Percentiles rank a stretch among this genome's conserved stretches.
Conservation (phyloP, 768 basidiomycete species). For the Cystobasidium onofrii region DNA sequence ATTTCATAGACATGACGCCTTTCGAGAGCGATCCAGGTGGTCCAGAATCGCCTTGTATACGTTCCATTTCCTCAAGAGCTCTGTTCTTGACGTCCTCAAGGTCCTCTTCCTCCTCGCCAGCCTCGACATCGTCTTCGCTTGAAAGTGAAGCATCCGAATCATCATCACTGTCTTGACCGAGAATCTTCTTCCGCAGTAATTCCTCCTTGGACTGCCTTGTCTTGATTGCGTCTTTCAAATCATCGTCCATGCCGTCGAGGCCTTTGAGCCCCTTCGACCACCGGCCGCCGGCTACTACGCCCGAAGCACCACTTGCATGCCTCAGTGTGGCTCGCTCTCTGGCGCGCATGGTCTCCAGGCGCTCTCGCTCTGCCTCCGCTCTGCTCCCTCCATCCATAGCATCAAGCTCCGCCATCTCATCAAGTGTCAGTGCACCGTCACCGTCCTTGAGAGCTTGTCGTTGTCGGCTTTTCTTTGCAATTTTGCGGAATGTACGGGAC, state of each 20-base stretch:
- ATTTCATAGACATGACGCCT: conserved; percentile 89
- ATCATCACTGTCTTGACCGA: conserved; percentile 51
- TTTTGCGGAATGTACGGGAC: conserved; percentile 79
- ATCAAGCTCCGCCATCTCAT: conserved; percentile 53
- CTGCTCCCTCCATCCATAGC: conserved; percentile 52
- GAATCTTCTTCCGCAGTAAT: conserved; percentile 64
- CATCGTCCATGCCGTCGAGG: conserved; percentile 54
- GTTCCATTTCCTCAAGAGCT: conserved; percentile 70
- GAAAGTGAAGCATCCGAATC: conserved; percentile 50
- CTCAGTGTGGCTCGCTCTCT: conserved; percentile 78
- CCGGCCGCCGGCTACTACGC: conserved; percentile 61
- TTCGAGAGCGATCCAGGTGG: conserved; percentile 48
- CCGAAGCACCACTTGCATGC: conserved; percentile 87
- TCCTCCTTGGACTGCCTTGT: conserved; percentile 82
- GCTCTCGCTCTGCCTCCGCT: conserved; percentile 54
- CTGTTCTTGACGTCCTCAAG: conserved; percentile 53
- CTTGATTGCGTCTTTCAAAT: conserved; percentile 58
- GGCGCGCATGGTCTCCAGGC: conserved; percentile 70
- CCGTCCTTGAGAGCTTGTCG: conserved; percentile 51
- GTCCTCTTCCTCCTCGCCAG: conserved; percentile 45
- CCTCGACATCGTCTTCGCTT: conserved; percentile 47
- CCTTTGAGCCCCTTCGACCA: conserved; percentile 48
- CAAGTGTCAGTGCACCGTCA: conserved; percentile 43
- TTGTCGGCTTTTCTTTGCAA: conserved; percentile 69
- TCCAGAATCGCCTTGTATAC: conserved; percentile 49